Evolutionary conservation across 1,284 basidiomycete species (phyloP), one percentile per base, ranked within the genome.

Genomic region (Papiliotrema nemorosa): DNA sequence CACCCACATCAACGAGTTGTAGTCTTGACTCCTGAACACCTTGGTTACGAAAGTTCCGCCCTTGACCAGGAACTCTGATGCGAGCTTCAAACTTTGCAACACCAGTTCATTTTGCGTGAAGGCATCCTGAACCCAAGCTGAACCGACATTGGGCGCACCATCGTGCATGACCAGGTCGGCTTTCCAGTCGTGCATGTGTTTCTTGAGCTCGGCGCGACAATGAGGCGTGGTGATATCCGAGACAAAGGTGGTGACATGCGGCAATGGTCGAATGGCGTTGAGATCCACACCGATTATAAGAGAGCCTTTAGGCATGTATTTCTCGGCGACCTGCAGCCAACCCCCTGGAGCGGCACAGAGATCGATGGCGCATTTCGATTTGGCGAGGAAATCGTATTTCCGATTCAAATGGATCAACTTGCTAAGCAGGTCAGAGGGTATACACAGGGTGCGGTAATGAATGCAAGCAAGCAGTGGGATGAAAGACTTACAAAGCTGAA

Each of bases 81-180:
- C 94, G 53, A 99, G 84, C 76, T 93, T 96, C 66, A 99, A 79
- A 71, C 88, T 89, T 82, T 90, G 93, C 53, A 99, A 81, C 50
- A 97, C 94, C 54, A 99, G 86, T 75, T 99, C 96, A 43, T 90
- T 90, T 72, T 99, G 96, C 55, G 85, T 86, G 78, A 94, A 99
- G 1, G 96, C 96, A 76, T 99, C 96, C 74, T 99, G 96, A 53
- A 98, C 84, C 96, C 96, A 99, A 13, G 96, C 96, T 24, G 92
- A 90, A 80, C 96, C 96, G 74, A 99, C 96, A 73, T 99, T 99
- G 37, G 96, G 96, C 37, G 96, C 96, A 80, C 96, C 96, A 76
- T 99, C 96, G 75, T 99, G 96, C 49, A 99, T 82, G n/a, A 99
- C 93, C 49, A 98, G 84, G 72, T 99, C 96, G n/a, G 96, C 96